Conservation (phyloP, 139 green algal genomes). For the Eudorina sp. region DNA sequence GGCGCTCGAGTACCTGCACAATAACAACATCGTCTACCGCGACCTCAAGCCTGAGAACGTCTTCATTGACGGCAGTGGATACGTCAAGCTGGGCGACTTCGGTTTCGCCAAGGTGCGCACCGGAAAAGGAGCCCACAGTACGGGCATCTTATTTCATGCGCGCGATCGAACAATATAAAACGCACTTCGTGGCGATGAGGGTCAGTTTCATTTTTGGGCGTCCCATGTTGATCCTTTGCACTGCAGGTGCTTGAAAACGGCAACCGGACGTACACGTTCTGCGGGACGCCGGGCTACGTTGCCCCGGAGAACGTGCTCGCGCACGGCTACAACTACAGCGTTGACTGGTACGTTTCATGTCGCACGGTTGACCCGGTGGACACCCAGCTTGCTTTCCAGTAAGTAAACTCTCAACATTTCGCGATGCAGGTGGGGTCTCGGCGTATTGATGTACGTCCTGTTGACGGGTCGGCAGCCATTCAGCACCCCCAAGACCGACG, state of each 20-base stretch:
- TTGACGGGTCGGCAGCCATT: constrained; percentile 96
- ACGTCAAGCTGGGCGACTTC: constrained; percentile 97
- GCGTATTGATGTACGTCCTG: constrained; percentile 96
- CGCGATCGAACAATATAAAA: too few relatives aligned
- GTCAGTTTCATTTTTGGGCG: background rate
- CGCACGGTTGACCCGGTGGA: too few relatives aligned
- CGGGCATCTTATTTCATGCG: too few relatives aligned
- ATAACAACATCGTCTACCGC: constrained; percentile 93
- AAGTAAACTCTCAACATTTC: background rate
- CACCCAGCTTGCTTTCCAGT: too few relatives aligned
- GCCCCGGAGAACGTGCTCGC: constrained; percentile 96
- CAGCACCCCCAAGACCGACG: constrained; percentile 89
- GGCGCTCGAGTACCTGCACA: constrained; percentile 96
- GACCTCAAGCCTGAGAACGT: constrained; percentile 99
- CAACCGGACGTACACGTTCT: constrained; percentile 97
- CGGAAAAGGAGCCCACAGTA: too few relatives aligned
- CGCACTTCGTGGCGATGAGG: too few relatives aligned
- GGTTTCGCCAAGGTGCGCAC: constrained; percentile 91
- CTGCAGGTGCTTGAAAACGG: constrained; percentile 78
- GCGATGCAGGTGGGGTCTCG: constrained; percentile 83
- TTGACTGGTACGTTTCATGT: constrained; percentile 94
- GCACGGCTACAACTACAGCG: constrained; percentile 91
- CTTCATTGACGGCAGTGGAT: constrained; percentile 89
- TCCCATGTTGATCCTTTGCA: background rate
- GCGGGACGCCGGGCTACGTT: constrained; percentile 97